Conservation (phyloP, 2,329 filamentous ascomycete genomes). For the Aspergillus vadensis region DNA sequence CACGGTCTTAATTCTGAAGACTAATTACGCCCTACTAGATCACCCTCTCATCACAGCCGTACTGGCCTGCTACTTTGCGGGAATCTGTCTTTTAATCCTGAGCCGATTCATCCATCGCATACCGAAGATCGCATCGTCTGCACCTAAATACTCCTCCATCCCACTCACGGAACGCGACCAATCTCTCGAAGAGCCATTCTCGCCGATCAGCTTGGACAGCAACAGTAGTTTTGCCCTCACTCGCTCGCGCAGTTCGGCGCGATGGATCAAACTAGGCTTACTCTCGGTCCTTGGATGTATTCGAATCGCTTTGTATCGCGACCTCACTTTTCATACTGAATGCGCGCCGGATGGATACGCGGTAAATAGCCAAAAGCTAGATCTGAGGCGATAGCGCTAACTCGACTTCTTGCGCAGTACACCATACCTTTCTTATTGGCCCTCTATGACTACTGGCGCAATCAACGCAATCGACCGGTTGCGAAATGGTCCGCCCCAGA, state of each 20-base stretch:
- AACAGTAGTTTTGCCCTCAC: slow-evolving; percentile 6
- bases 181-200: slow-evolving; percentile 18
- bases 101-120: slow-evolving; percentile 36
- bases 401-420: slow-evolving; percentile 27
- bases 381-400: background rate
- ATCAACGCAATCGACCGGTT: slow-evolving; percentile 27
- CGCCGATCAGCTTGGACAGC: slow-evolving; percentile 9
- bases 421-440: slow-evolving; percentile 45
- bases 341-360: slow-evolving; percentile 42
- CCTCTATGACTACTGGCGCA: slow-evolving; percentile 44
- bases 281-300: slow-evolving; percentile 29
- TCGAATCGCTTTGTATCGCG: slow-evolving; percentile 45
- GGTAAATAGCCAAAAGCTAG: slow-evolving; percentile 28
- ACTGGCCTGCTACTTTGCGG: slow-evolving; percentile 45
- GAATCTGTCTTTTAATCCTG: slow-evolving; percentile 39
- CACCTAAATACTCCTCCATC: slow-evolving; percentile 31
- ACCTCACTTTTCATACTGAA: slow-evolving; percentile 45
- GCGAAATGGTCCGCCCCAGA: slow-evolving; percentile 24
- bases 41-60: slow-evolving; percentile 49
- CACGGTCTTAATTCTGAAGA: background rate
- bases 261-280: slow-evolving; percentile 27
- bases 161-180: slow-evolving; percentile 33
- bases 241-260: slow-evolving; percentile 16
- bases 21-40: slow-evolving; percentile 35
- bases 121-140: slow-evolving; percentile 24